Base-by-base conservation (phyloP, 768 basidiomycete species). In the Dacryopinax primogenitus region DNA sequence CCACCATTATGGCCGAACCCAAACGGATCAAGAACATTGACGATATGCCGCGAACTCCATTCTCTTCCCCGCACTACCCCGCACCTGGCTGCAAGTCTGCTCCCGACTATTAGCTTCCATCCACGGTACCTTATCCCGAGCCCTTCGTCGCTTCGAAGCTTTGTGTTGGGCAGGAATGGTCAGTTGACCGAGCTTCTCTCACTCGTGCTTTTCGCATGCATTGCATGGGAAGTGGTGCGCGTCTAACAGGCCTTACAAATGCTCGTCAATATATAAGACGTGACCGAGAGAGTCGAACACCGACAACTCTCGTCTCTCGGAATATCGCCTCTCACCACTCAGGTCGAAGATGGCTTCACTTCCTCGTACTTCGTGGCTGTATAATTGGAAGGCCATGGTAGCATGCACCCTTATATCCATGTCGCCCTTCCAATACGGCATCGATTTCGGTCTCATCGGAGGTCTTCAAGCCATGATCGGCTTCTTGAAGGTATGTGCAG, bases 31-130 rank as follows among this genome's bases (percentile, higher is more conserved):
- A 6, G 3, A 18, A 58, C 26, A 11, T 39, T 11, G 11, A 4
- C 51, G 26, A 58, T 11, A 3, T 4, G 23, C 26, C 9, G 3
- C 30, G 51, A 9, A 9, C 51, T 13, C 11, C 51, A 3, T 30
- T 28, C 13, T 9, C 51, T 58, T 28, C 51, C 51, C 51, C 51
- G 51, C 51, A 58, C 30, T 58, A 28, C 51, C 51, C 51, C 51
- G 32, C 51, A 13, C 13, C 51, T 11, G 23, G 26, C 21, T 58
- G 51, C n/a, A n/a, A n/a, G n/a, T n/a, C n/a, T n/a, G n/a, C n/a
- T n/a, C n/a, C 26, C 26, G 51, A 58, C 7, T 26, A 44, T 30
- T 58, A 7, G 51, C 51, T 58, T 58, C 11, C 6, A 58, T 58
- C 51, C 6, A 30, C 4, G 51, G n/a, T n/a, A n/a, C n/a, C 18